Evolutionary conservation across 768 basidiomycete species (phyloP).

Genomic region (Holtermannia corniformis): DNA sequence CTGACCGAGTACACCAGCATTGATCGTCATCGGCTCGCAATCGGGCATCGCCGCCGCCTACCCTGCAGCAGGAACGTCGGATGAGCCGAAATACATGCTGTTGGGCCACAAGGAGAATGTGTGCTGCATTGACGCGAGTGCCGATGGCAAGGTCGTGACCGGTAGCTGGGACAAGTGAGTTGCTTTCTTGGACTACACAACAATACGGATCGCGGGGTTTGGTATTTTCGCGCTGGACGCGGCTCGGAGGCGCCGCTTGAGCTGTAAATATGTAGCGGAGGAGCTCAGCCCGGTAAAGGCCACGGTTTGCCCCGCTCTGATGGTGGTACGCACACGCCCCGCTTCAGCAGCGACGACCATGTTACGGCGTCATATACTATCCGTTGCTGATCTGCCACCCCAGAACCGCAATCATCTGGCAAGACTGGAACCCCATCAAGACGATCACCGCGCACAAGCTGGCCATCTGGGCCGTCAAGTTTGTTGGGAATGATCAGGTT

Average conservation of each 20-base stretch:
- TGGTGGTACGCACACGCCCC: too few relatives aligned
- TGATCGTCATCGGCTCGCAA: constrained; percentile 76
- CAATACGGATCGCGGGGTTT: too few relatives aligned
- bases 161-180: constrained; percentile 93
- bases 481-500: constrained; percentile 62
- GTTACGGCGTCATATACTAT: too few relatives aligned
- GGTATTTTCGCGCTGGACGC: too few relatives aligned
- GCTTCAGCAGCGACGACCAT: too few relatives aligned
- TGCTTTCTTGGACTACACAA: not conserved
- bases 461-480: constrained; percentile 87
- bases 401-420: constrained; percentile 93
- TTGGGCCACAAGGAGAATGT: constrained; percentile 86
- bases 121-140: constrained; percentile 66
- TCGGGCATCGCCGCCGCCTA: constrained; percentile 78
- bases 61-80: constrained; percentile 51
- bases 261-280: too few relatives aligned
- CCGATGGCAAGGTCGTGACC: constrained; percentile 68
- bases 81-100: constrained; percentile 68
- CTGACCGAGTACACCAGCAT: constrained; percentile 50
- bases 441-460: constrained; percentile 78
- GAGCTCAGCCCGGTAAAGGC: too few relatives aligned
- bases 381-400: not conserved
- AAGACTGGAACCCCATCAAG: constrained; percentile 59
- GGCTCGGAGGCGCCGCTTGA: too few relatives aligned
- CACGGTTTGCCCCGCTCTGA: too few relatives aligned